Percentiles rank a stretch among this genome's conserved stretches.
Conservation (phyloP, 2,329 filamentous ascomycete genomes). For the Hymenoscyphus fructigenus region DNA sequence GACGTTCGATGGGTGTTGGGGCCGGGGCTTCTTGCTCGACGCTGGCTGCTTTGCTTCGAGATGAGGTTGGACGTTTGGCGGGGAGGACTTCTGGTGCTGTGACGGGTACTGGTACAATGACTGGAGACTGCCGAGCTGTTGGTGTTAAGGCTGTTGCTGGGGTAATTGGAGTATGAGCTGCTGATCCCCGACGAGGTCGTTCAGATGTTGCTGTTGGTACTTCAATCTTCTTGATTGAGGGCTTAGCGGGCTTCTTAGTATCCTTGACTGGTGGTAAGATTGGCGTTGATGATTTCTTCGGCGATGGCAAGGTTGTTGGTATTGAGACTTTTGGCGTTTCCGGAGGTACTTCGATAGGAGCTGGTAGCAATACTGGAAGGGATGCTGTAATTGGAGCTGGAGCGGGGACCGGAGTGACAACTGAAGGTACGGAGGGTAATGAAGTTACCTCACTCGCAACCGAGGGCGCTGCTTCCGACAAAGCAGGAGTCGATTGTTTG, state of each 20-base stretch:
- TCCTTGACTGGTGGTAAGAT: slow-evolving; percentile 35
- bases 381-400: neutral
- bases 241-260: slow-evolving; percentile 23
- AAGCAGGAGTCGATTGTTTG: slow-evolving; percentile 37
- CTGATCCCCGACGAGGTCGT: slow-evolving; percentile 14
- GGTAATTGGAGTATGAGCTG: slow-evolving; percentile 13
- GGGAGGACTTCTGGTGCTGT: slow-evolving; percentile 28
- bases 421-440: slow-evolving; percentile 13
- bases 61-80: slow-evolving; percentile 34
- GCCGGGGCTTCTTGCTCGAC: slow-evolving; percentile 26
- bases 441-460: slow-evolving; percentile 22
- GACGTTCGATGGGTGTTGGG: slow-evolving; percentile 31
- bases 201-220: slow-evolving; percentile 14
- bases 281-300: slow-evolving; percentile 38
- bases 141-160: slow-evolving; percentile 15
- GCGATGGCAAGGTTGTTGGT: slow-evolving; percentile 23
- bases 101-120: slow-evolving; percentile 12
- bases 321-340: slow-evolving; percentile 15
- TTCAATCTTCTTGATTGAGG: slow-evolving; percentile 28
- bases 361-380: slow-evolving; percentile 13
- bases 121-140: neutral
- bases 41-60: slow-evolving; percentile 36
- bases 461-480: slow-evolving; percentile 24
- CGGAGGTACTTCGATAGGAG: slow-evolving; percentile 22
- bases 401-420: slow-evolving; percentile 7